Base-by-base conservation (phyloP, 306 rosid species). In the Arachis hypogaea region DNA sequence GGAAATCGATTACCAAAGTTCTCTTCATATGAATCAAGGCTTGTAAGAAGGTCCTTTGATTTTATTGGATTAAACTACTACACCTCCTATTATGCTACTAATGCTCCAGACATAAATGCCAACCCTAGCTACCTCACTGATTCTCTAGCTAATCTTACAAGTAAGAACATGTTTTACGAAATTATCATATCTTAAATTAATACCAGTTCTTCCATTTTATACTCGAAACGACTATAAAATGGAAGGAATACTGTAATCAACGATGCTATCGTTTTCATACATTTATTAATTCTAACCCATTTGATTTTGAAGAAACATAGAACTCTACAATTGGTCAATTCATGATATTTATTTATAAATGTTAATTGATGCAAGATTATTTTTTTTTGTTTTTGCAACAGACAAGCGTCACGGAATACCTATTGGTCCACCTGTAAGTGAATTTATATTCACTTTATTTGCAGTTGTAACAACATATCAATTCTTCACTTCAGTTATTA, bases 1-100 rank as follows among this genome's bases (percentile, higher is more conserved):
- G 73, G 78, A 33, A 57, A 46, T 3, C 8, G 82, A 66, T 65
- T 78, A 58, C 82, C 74, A 43, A 71, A 65, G n/a, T 72, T 78
- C 82, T 71, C 82, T 28, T 1, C 6, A 10, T 33, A 59, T 16
- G 36, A 79, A 11, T 9, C 11, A 52, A 67, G 10, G 45, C 75
- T 66, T 30, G 22, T 79, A 51, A 73, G 11, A 73, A 66, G 70
- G 44, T 79, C 75, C 49, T 73, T 66, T 6, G 71, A 79, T 68
- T 79, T 79, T 73, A 30, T 79, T 52, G 83, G 83, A 61, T 30
- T 79, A 43, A 79, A 79, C 47, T 73, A 79, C 40, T 80, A 80
- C 30, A 61, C 79, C 36, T 30, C 83, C 4, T 6, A 5, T 60
- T 74, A 60, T 61, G 83, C 66, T 14, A 55, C 55, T 2, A 43